Base-by-base conservation (phyloP, 768 basidiomycete species). In the Lenzites betulinus region DNA sequence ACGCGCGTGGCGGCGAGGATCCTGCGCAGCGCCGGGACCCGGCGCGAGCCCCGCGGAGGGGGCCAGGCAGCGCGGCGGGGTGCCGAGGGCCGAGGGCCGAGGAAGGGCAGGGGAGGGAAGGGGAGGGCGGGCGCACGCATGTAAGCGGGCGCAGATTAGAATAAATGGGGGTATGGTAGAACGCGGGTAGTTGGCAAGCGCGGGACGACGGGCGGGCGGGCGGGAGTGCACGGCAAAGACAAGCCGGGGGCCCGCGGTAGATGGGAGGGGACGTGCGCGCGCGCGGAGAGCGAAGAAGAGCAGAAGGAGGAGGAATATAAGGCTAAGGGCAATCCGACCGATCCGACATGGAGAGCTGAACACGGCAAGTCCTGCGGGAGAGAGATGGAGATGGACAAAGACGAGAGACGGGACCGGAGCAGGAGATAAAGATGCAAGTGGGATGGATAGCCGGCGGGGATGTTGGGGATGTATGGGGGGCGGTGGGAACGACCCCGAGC, bases 281-380 rank as follows among this genome's bases (percentile, higher is more conserved):
- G 43, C 12, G 30, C 12, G 5, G 22, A 16, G 28, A 33, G 47
- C 35, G 35, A 39, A n/a, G 25, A 26, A 42, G 20, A 18, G 53
- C 52, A 6, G 20, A 54, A 46, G 7, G 26, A 1, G 35, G 25
- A 18, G 38, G 25, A 23, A 41, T 25, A 30, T 41, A 47, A 30
- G 26, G 8, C 18, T 16, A 2, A 23, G 22, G 35, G 35, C 25
- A 43, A 54, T 59, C 62, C 62, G 57, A 63, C 62, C 62, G 52
- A 54, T 63, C 62, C 53, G 48, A 57, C 52, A 49, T 35, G 43
- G 52, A 51, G 51, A 60, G 54, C 63, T 52, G 58, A 46, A 62
- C 47, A 48, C 35, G 50, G 39, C 30, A 36, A 49, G 42, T 48
- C 51, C 51, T 55, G 51, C 60, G 51, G 53, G 46, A 53, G 51